Base-by-base conservation (phyloP, 2,329 filamentous ascomycete species). In the Xylaria sp. region DNA sequence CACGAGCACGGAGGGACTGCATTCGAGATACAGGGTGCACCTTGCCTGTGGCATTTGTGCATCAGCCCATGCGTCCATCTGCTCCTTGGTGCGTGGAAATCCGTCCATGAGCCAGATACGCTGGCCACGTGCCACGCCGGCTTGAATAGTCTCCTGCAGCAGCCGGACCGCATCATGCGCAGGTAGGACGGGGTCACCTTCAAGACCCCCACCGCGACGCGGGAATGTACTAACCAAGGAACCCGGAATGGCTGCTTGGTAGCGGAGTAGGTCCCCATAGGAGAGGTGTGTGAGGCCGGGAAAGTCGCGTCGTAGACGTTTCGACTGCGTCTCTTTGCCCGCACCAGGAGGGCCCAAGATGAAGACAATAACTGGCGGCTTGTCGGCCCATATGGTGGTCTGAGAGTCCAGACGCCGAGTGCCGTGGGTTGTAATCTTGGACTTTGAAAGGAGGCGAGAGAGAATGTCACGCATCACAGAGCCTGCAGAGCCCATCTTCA, bases 281-380 rank as follows among this genome's bases (percentile, higher is more conserved):
- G 67, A 68, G 18, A 69, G 58, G 58, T 68, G 64, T 3, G 66
- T 66, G 5, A 67, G 51, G 9, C 59, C 50, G 0, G 60, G 52
- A 37, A 66, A 60, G 6, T 51, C 44, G 6, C 44, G 46, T 42
- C 53, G 52, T 1, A 69, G 62, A 11, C 44, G 59, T 1, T 19
- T 49, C 3, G 65, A 68, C 9, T 65, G 54, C 7, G 67, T 69
- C 5, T 60, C 67, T 49, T 68, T 67, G n/a, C 67, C 67, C 18
- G 60, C 65, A 1, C 67, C 67, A 0, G 67, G 67, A 10, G 64
- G 53, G 3, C 66, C 67, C 1, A 69, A 49, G 42, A 69, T 62
- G 54, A 67, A 66, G 8, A 67, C 57, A 1, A 69, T 62, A 2
- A 65, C 51, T 8, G 61, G 67, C 11, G 55, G 55, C 18, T 35